Evolutionary conservation across 139 green algal genomes (phyloP), one percentile per base, ranked within the genome.

Genomic region (Protoeuglena noctilucae): DNA sequence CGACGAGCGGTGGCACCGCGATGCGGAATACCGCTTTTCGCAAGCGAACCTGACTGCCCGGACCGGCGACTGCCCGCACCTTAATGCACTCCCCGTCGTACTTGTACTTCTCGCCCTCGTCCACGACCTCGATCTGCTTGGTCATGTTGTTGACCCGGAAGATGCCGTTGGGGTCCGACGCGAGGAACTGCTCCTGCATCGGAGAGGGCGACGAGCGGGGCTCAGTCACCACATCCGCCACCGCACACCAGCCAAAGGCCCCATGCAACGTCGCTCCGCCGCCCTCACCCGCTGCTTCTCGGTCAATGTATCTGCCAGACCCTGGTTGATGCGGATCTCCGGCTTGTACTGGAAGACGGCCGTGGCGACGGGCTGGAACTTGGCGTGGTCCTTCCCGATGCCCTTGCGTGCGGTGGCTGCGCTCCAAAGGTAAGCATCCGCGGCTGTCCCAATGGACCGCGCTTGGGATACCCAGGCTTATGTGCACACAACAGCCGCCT

Each of bases 311-410:
- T 71, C 64, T 69, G 89, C 72, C 5, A 87, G 51, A 3, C 53
- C 41, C 2, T 80, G 62, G 61, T 93, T 87, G 50, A 96, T 83
- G 30, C 43, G 68, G 52, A 96, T 96, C 23, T 89, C 74, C 2
- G 88, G 80, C 61, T 87, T 68, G 62, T 74, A 69, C 59, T 75
- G 72, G 63, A 83, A 93, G 7, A 70, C 63, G 3, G 73, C 86
- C 19, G 89, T 96, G 5, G 87, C 84, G 21, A 91, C 84, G 3
- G 91, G 91, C 18, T 83, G 85, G 82, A 85, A 98, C 71, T 98
- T 98, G 19, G 90, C 90, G 59, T 98, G 91, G 68, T 98, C 91
- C 63, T 96, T 97, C 24, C 85, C 91, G 17, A 94, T 86, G 21
- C 86, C 86, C 61, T 93, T 89, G 48, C 82, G 75, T 9, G 85